A percentile compares a stretch with the other conserved stretches of the same genome.
Evolutionary conservation across 2,329 filamentous ascomycete genomes (phyloP).

Genomic region (Coniochaeta hoffmannii): DNA sequence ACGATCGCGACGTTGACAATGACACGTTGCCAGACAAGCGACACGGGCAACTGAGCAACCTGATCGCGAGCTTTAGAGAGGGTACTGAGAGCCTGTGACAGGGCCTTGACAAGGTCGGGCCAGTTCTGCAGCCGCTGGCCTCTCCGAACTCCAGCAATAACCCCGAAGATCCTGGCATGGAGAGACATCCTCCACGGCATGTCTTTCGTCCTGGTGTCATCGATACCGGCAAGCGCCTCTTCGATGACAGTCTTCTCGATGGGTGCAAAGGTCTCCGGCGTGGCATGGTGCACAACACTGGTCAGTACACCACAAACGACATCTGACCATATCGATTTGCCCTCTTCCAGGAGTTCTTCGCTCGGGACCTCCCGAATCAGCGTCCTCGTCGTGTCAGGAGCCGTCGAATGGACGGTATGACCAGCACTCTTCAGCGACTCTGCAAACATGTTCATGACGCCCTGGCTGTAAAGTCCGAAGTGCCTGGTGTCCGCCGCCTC

Average conservation of each 20-base stretch:
- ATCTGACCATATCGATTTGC: slow-evolving; percentile 48
- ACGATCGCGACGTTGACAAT: slow-evolving; percentile 56
- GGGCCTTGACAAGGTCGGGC: slow-evolving; percentile 52
- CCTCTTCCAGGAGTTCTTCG: slow-evolving; percentile 33
- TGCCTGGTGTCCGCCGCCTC: slow-evolving; percentile 45
- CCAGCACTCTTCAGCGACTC: slow-evolving; percentile 67
- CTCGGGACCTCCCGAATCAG: slow-evolving; percentile 45
- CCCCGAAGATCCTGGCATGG: slow-evolving; percentile 55
- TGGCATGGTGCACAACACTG: slow-evolving; percentile 77
- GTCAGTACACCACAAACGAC: slow-evolving; percentile 71
- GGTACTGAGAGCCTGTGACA: slow-evolving; percentile 44
- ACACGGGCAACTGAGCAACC: slow-evolving; percentile 25
- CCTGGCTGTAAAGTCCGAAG: slow-evolving; percentile 69
- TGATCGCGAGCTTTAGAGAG: slow-evolving; percentile 32
- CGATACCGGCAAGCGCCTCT: slow-evolving; percentile 30
- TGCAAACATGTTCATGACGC: slow-evolving; percentile 85
- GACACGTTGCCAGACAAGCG: slow-evolving; percentile 48
- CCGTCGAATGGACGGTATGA: slow-evolving; percentile 51
- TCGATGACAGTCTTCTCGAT: slow-evolving; percentile 57
- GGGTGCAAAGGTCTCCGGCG: slow-evolving; percentile 62
- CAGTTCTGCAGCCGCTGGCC: slow-evolving; percentile 69
- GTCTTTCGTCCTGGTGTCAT: slow-evolving; percentile 23
- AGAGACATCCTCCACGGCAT: slow-evolving; percentile 36
- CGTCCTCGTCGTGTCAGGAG: slow-evolving; percentile 42
- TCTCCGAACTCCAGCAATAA: slow-evolving; percentile 70